These are phyloP conservation scores for Haplosporangium sp. DNA, from an alignment of 371 early-diverging fungal genomes.

Conservation along the genomic window DNA sequence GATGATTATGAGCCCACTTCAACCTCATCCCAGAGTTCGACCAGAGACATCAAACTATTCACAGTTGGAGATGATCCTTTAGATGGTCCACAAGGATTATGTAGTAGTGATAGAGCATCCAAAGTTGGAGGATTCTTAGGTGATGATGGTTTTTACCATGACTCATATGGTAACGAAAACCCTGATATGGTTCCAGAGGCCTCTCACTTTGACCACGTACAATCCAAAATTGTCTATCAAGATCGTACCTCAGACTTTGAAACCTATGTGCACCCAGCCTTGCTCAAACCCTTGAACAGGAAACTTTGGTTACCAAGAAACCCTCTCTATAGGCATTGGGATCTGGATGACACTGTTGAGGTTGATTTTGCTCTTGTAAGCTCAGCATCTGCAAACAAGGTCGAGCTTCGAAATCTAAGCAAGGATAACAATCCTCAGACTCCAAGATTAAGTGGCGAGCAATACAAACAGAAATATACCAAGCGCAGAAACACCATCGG, in stretches of 20 bases:
- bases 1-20: conserved; percentile 7
- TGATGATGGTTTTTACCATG: background rate
- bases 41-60: conserved; percentile 32
- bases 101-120: background rate
- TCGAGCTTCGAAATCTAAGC: background rate
- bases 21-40: background rate
- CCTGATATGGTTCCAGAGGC: conserved; percentile 10
- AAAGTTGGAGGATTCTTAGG: background rate
- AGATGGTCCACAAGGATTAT: background rate
- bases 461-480: background rate
- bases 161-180: background rate
- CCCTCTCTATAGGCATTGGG: conserved; percentile 50
- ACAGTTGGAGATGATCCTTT: conserved; percentile 19
- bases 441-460: background rate
- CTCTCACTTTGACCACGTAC: conserved; percentile 40
- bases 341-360: conserved; percentile 53
- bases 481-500: conserved; percentile 16
- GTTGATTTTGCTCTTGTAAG: conserved; percentile 44
- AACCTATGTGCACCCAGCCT: conserved; percentile 58
- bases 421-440: background rate
- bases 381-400: conserved; percentile 16
- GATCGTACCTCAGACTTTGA: conserved; percentile 53
- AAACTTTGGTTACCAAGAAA: conserved; percentile 59
- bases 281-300: conserved; percentile 55
- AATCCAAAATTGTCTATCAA: conserved; percentile 34